Evolutionary conservation across 345 rosid species (phyloP).

Genomic region (Hirschfeldia incana): DNA sequence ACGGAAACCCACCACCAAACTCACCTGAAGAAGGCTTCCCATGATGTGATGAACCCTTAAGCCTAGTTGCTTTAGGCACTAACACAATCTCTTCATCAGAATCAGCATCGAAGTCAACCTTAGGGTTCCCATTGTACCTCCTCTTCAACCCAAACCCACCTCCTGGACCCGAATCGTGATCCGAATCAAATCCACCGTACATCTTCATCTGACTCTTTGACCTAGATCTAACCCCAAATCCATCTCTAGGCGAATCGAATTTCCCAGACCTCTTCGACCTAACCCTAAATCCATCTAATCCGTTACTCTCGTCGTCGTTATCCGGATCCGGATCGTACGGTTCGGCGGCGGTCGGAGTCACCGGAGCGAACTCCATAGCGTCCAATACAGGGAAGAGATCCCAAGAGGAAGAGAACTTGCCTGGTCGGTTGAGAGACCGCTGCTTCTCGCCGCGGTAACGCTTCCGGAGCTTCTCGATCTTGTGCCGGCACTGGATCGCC

Average conservation of each 20-base stretch:
- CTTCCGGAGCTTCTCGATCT: slow-evolving; percentile 79
- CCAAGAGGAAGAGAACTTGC: slow-evolving; percentile 73
- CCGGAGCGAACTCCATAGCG: slow-evolving; percentile 61
- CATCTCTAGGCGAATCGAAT: slow-evolving; percentile 34
- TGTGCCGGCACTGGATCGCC: slow-evolving; percentile 71
- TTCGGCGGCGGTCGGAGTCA: slow-evolving; percentile 44
- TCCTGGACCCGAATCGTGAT: slow-evolving; percentile 32
- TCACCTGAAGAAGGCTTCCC: slow-evolving; percentile 33
- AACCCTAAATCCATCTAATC: slow-evolving; percentile 35
- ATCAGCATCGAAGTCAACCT: slow-evolving; percentile 38
- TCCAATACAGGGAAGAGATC: slow-evolving; percentile 66
- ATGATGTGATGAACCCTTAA: slow-evolving; percentile 22
- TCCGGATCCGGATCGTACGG: slow-evolving; percentile 40
- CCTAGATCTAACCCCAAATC: slow-evolving; percentile 44
- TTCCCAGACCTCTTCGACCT: slow-evolving; percentile 37
- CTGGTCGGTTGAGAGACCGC: slow-evolving; percentile 49
- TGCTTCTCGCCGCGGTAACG: slow-evolving; percentile 77
- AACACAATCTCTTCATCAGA: slow-evolving; percentile 42
- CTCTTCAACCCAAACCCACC: slow-evolving; percentile 41
- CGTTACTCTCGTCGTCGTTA: slow-evolving; percentile 26
- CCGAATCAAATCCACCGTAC: slow-evolving; percentile 43
- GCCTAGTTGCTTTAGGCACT: slow-evolving; percentile 35
- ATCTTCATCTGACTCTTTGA: slow-evolving; percentile 35
- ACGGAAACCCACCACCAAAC: slow-evolving; percentile 48
- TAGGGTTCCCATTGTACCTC: slow-evolving; percentile 38